Percentiles rank a stretch among this genome's conserved stretches.
These are phyloP conservation scores for Cercophora scortea DNA, from an alignment of 495 filamentous ascomycete genomes.

Conservation along the genomic window DNA sequence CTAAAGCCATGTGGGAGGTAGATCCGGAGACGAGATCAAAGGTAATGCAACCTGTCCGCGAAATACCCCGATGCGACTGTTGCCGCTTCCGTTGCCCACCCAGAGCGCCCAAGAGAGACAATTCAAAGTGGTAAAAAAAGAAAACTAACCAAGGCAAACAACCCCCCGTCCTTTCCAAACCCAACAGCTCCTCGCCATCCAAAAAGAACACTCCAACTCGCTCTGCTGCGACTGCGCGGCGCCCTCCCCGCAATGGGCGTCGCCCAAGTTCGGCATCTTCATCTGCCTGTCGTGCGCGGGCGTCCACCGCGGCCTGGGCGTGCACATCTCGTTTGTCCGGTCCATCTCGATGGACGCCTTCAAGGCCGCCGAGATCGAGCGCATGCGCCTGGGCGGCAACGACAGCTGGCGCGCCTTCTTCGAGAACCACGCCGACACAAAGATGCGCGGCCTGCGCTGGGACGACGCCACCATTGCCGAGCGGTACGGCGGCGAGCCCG, in stretches of 20 bases:
- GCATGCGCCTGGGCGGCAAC: constrained; percentile 85
- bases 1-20: constrained; percentile 85
- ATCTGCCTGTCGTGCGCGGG: constrained; percentile 96
- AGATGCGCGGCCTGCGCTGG: constrained; percentile 53
- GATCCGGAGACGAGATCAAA: constrained; percentile 92
- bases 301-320: constrained; percentile 86
- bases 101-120: no score
- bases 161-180: neutral
- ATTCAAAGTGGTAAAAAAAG: neutral
- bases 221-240: constrained; percentile 89
- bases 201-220: constrained; percentile 79
- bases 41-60: constrained; percentile 39
- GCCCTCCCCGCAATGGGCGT: constrained; percentile 90
- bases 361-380: constrained; percentile 75
- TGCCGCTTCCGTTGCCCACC: no score
- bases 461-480: constrained; percentile 76
- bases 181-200: constrained; percentile 71
- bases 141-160: neutral
- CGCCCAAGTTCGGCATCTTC: constrained; percentile 72
- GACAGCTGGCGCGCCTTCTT: constrained; percentile 79
- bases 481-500: constrained; percentile 75
- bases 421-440: constrained; percentile 58
- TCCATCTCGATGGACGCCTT: constrained; percentile 97
- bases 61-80: no score
- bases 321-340: constrained; percentile 97